Percentiles rank a stretch among this genome's conserved stretches.
Evolutionary conservation across 441 rosid species (phyloP).

Genomic region (Flueggea neowawraea): DNA sequence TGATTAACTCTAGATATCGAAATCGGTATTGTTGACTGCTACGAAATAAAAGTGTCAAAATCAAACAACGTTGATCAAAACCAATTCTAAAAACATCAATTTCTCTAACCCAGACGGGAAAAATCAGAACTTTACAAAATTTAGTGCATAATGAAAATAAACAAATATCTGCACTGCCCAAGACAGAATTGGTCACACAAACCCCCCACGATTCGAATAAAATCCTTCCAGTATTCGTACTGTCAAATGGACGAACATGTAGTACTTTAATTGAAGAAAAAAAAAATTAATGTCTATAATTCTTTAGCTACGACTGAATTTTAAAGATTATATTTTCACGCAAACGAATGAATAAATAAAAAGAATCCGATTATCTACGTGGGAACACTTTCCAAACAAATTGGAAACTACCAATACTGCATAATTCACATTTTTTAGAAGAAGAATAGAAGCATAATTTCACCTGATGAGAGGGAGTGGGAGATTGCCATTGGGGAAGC

Average conservation of each 20-base stretch:
- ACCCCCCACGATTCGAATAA: too few relatives aligned
- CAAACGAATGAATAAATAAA: neutral
- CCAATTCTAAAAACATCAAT: neutral
- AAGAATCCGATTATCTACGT: too few relatives aligned
- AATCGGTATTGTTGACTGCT: constrained; percentile 62
- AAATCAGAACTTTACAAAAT: neutral
- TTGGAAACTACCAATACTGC: neutral
- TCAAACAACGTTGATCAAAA: neutral
- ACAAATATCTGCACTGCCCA: too few relatives aligned
- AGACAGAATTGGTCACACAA: too few relatives aligned
- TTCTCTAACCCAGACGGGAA: neutral
- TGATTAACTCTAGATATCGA: constrained; percentile 92
- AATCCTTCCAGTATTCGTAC: too few relatives aligned
- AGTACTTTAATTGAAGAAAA: too few relatives aligned
- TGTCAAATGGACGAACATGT: too few relatives aligned
- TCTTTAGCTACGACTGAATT: too few relatives aligned
- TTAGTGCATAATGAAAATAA: neutral
- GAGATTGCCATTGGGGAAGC: constrained; percentile 63
- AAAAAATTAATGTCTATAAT: too few relatives aligned
- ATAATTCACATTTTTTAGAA: neutral
- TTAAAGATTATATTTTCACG: neutral
- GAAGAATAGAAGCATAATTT: constrained; percentile 6
- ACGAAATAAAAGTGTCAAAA: constrained; percentile 6
- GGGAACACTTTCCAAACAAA: neutral
- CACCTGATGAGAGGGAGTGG: constrained; percentile 53